Base-by-base conservation (phyloP, 1,284 basidiomycete species). In the Cutaneotrichosporon sp. region DNA sequence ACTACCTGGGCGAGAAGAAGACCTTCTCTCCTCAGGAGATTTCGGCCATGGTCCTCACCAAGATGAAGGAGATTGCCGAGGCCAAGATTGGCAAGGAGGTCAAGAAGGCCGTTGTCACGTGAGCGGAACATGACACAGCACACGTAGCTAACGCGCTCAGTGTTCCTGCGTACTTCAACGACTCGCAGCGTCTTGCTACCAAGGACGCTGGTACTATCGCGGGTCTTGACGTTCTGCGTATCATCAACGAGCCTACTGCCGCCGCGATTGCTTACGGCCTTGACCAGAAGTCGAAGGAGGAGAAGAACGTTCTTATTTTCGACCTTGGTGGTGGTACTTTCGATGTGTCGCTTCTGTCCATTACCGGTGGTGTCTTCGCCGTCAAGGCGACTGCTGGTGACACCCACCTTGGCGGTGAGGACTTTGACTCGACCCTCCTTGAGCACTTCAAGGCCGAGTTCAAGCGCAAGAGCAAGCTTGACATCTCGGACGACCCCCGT, bases 291-390 rank as follows among this genome's bases (percentile, higher is more conserved):
- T 83, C 86, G 67, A 88, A 88, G 78, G 80, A 83, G 60, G 92
- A 98, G 83, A 92, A 92, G 81, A 97, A 94, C 76, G 94, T 99
- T 58, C 85, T 99, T 76, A 97, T 99, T 77, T 99, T 97, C 83
- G 94, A 99, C 82, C 83, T 99, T 60, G 94, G 94, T 75, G 94
- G 94, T 83, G 96, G 82, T 73, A 83, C 82, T 59, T 83, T 83
- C 77, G 82, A 83, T 80, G 81, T 83, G 58, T 83, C 82, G 54
- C 78, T 83, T 58, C 77, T 83, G 51, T 79, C 80, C 73, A 82
- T 83, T 74, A 78, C 79, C 51, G 81, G 80, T 61, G 81, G 81
- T 74, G 80, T 83, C 68, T 83, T 83, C 74, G 78, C 79, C 67
- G 82, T 83, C 76, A 83, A 83, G 79, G 81, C 82, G 60, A 83